Base-by-base conservation (phyloP, 495 filamentous ascomycete genomes). In the Jackrogersella minutella region DNA sequence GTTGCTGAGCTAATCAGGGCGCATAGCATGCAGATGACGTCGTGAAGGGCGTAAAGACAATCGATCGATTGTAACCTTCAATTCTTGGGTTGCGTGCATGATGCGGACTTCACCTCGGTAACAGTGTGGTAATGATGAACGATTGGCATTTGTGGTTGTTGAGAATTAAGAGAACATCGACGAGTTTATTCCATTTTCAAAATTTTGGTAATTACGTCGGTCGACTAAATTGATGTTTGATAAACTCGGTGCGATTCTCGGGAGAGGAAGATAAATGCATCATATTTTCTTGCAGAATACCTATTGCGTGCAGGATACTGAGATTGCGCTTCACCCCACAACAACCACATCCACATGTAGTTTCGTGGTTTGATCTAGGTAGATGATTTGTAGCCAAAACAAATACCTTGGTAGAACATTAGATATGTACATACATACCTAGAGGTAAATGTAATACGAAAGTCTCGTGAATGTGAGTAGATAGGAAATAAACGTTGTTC, bases 11-110 rank as follows among this genome's bases (percentile, higher is more conserved):
- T 28, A 53, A 37, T 28, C 31, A 56, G 52, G 65, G 58, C 47
- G 59, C 49, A 34, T 33, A 46, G 26, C 28, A 31, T 21, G 17
- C 10, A 4, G n/a, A 64, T 69, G 66, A 69, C 66, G 60, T 64
- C 31, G 33, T 24, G 31, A 69, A 69, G 66, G 66, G 60, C 66
- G 60, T 43, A 50, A n/a, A 51, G 50, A 61, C 21, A 37, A 41
- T 22, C n/a, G n/a, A n/a, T 24, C 44, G 24, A 47, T 28, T 58
- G 64, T 19, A 47, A 62, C 58, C 39, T 58, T 33, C 28, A 52
- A 54, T 39, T 57, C 14, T 9, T 41, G 26, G 14, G 24, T 28
- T 39, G 28, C 52, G 52, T 63, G 46, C 65, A 68, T 58, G 36
- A 68, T 58, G 58, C 64, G 54, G 26, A 61, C 11, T 31, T 62